Evolutionary conservation across 1,139 yeast species (phyloP).

Genomic region (Blastobotrys proliferans): DNA sequence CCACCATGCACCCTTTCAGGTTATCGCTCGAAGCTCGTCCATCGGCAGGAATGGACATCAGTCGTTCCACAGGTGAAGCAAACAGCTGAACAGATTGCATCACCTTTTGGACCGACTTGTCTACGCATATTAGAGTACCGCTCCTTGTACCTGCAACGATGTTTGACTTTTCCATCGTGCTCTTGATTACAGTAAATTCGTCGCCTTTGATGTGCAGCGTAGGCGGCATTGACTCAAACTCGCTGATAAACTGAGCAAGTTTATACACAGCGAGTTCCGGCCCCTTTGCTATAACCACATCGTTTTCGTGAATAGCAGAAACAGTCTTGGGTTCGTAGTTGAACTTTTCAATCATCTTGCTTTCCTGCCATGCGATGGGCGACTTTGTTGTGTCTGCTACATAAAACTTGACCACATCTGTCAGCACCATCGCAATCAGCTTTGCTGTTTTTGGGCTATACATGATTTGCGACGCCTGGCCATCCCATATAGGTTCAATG

Average conservation of each 20-base stretch:
- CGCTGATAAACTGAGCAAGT: slow-evolving; percentile 17
- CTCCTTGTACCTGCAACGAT: slow-evolving; percentile 20
- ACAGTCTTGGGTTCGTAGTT: slow-evolving; percentile 8
- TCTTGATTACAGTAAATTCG: slow-evolving; percentile 5
- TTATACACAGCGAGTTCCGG: slow-evolving; percentile 15
- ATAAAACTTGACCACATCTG: background rate
- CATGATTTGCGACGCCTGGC: slow-evolving; percentile 9
- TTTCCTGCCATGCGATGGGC: slow-evolving; percentile 16
- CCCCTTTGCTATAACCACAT: slow-evolving; percentile 18
- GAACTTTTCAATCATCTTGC: slow-evolving; percentile 9
- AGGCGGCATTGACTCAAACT: slow-evolving; percentile 4
- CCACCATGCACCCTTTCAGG: slow-evolving; percentile 14
- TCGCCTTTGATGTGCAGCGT: slow-evolving; percentile 2
- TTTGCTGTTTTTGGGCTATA: background rate
- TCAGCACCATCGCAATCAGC: slow-evolving; percentile 7
- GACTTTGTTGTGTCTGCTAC: slow-evolving; percentile 8
- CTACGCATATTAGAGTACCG: slow-evolving; percentile 17
- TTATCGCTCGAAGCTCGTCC: slow-evolving; percentile 4
- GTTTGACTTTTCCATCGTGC: background rate
- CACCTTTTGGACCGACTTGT: slow-evolving; percentile 14
- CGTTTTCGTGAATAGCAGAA: slow-evolving; percentile 17
- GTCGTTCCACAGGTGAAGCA: slow-evolving; percentile 20
- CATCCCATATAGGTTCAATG: slow-evolving; percentile 12
- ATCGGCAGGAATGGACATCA: slow-evolving; percentile 14
- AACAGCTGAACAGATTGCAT: slow-evolving; percentile 15